Evolutionary conservation across 2,329 filamentous ascomycete genomes (phyloP), one percentile per base, ranked within the genome.

Genomic region (Aureobasidium melanogenum): DNA sequence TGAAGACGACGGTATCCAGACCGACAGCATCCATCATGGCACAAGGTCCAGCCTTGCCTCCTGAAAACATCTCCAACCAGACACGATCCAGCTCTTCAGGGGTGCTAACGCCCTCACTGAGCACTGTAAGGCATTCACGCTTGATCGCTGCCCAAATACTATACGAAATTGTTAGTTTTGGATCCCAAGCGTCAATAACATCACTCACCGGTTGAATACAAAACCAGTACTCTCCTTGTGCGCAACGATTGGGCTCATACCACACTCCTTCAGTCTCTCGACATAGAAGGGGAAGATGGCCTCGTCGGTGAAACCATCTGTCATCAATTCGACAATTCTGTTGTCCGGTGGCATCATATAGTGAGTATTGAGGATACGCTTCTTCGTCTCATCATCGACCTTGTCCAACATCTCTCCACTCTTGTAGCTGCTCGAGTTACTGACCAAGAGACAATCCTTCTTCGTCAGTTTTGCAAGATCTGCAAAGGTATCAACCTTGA

Each of bases 121-220:
- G 64, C 10, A 83, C 79, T 0, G 68, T 75, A 56, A 84, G 63
- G 0, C 71, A 69, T 64, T 84, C 81, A 2, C 81, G 73, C 67
- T 84, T 83, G n/a, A 84, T 73, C 0, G 81, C 81, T 0, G 81
- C 82, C 81, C 81, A 84, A 0, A 84, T 68, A 0, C n/a, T n/a
- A n/a, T n/a, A n/a, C n/a, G n/a, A n/a, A n/a, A n/a, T n/a, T n/a
- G n/a, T n/a, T n/a, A n/a, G n/a, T n/a, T n/a, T n/a, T n/a, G n/a
- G n/a, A n/a, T n/a, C n/a, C n/a, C n/a, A n/a, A n/a, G n/a, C n/a
- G n/a, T n/a, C n/a, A n/a, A n/a, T n/a, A n/a, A n/a, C n/a, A n/a
- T n/a, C n/a, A n/a, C n/a, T n/a, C n/a, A n/a, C n/a, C 81, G 76
- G 57, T 84, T 83, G 66, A 82, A 80, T 38, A 84, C 79, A 63